phyloP scores from a whole-genome alignment of 2,329 filamentous ascomycete species.

The Didymella lethalis region DNA sequence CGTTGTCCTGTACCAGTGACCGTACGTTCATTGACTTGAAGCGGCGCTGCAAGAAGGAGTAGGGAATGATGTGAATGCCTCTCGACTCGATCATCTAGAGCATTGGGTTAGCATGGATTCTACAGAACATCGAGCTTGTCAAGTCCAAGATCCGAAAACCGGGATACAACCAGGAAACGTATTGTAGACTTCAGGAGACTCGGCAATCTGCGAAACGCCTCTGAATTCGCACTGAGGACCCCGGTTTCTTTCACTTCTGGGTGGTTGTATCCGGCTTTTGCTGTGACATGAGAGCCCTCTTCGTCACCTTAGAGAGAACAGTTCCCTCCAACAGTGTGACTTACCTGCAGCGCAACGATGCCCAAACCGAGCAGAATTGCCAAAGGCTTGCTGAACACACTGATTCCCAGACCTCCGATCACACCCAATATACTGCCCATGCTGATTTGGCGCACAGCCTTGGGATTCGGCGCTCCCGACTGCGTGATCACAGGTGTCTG shows the following conservation, averaged over 20 bases:
- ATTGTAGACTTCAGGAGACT: too few species aligned
- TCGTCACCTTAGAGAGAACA: too few species aligned
- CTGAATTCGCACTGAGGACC: too few species aligned
- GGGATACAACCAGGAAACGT: too few species aligned
- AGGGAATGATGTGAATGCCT: slow-evolving; percentile 61
- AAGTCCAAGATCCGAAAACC: neutral
- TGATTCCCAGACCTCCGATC: slow-evolving; percentile 67
- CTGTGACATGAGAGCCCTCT: too few species aligned
- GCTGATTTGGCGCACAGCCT: slow-evolving; percentile 55
- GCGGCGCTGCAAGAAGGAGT: slow-evolving; percentile 59
- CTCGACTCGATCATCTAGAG: slow-evolving; percentile 59
- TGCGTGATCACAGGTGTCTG: slow-evolving; percentile 50
- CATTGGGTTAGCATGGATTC: slow-evolving; percentile 27
- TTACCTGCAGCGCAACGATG: slow-evolving; percentile 70
- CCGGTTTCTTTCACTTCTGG: too few species aligned
- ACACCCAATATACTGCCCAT: slow-evolving; percentile 56
- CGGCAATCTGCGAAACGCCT: too few species aligned
- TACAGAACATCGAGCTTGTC: neutral
- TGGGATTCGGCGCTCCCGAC: slow-evolving; percentile 52
- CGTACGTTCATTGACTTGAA: slow-evolving; percentile 60
- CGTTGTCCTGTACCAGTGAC: slow-evolving; percentile 63
- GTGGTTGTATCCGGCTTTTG: too few species aligned
- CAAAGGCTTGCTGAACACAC: slow-evolving; percentile 74
- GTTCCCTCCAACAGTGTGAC: slow-evolving; percentile 22
- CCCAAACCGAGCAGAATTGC: slow-evolving; percentile 71